Evolutionary conservation across 1,284 basidiomycete species (phyloP), one percentile per base, ranked within the genome.

Genomic region (Baeospora myosura): DNA sequence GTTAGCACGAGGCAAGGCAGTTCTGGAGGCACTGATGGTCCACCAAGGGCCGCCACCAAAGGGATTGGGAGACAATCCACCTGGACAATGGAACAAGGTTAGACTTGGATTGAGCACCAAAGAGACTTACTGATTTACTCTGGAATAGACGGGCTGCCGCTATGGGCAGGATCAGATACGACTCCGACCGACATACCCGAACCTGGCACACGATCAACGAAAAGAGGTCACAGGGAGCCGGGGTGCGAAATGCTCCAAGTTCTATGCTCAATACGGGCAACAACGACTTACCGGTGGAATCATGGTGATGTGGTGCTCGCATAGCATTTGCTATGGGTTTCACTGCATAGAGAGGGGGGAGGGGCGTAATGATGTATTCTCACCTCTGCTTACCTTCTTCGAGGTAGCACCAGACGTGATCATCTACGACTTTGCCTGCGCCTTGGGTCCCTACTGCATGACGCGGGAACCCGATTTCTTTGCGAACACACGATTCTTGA

Each of bases 321-420:
- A 65, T 47, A 58, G 57, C 32, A 51, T 67, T 10, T 66, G 64
- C 50, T 62, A 66, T 49, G 62, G 65, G 0, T 67, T 65, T 40
- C 65, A 67, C 38, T 61, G 56, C 43, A 66, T 67, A 26, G 60
- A 60, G 0, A 31, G 40, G 3, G 57, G 55, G 5, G 63, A 67
- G 45, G 65, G 64, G 2, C 48, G 40, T 5, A 35, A 45, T 28
- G 43, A 45, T 24, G 32, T 45, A 1, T 45, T 45, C 31, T 41
- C 39, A 2, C 39, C 43, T 3, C 28, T 45, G 17, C 16, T 41
- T 2, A 45, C 43, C 4, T 33, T 16, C 4, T 41, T 29, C 17
- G 16, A 3, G 18, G 30, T 29, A 30, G 24, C 38, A 7, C 38
- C 38, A 10, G 17, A 23, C 8, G 2, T 14, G 10, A 20, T 40